Percentiles rank a stretch among this genome's conserved stretches.
Conservation (phyloP, 192 early-diverging fungal genomes). For the Podila verticillata region DNA sequence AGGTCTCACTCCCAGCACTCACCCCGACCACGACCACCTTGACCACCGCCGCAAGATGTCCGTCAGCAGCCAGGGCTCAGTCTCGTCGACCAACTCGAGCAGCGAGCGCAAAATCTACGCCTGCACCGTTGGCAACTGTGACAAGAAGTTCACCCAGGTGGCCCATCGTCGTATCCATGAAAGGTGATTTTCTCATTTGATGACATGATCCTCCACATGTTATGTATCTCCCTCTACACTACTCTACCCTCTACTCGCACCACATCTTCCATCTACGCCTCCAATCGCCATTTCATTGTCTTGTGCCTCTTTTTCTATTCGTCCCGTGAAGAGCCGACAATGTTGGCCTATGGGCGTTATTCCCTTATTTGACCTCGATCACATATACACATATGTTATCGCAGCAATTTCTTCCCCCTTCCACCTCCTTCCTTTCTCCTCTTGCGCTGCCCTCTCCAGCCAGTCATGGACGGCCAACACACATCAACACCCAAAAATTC, state of each 20-base stretch:
- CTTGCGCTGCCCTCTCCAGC: no score
- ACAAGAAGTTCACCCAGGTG: conserved; percentile 73
- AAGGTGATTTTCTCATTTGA: conserved; percentile 23
- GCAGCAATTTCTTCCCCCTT: no score
- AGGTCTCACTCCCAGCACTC: conserved; percentile 26
- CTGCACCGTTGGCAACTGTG: conserved; percentile 63
- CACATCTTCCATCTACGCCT: no score
- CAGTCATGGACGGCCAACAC: no score
- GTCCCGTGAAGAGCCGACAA: no score
- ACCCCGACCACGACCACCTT: conserved; percentile 2
- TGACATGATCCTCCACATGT: not conserved
- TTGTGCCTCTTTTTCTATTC: conserved; percentile 2
- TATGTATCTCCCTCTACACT: not conserved
- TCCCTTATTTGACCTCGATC: no score
- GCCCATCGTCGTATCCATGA: conserved; percentile 82
- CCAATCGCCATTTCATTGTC: no score
- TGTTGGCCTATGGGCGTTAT: no score
- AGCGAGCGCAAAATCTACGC: conserved; percentile 30
- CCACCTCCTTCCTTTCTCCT: no score
- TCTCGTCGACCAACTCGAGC: conserved; percentile 17
- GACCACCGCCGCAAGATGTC: conserved; percentile 30
- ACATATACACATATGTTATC: no score
- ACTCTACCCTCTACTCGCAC: no score
- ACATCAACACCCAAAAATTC: no score
- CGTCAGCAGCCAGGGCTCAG: conserved; percentile 30